These are phyloP conservation scores for Patellifolia procumbens DNA, from an alignment of 179 eudicot species.

Conservation along the genomic window DNA sequence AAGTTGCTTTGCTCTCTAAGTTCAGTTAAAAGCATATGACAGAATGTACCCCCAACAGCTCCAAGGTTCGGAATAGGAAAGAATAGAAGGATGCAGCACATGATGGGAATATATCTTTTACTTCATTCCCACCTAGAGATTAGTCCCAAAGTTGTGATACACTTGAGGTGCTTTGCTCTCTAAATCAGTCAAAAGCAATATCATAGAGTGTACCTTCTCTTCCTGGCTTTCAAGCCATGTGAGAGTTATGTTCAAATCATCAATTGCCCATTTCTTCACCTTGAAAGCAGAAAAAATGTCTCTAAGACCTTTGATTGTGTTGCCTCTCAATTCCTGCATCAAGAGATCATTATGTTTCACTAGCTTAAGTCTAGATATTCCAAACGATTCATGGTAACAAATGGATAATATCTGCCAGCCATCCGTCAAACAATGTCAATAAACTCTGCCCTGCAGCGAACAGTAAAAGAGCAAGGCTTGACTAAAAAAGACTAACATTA, in stretches of 20 bases:
- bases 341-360: background rate
- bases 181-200: background rate
- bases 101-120: too few species aligned
- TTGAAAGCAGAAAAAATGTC: conserved; percentile 54
- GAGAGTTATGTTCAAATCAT: conserved; percentile 68
- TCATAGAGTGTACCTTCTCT: conserved; percentile 60
- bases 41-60: too few species aligned
- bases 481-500: conserved; percentile 46
- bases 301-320: conserved; percentile 34
- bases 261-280: conserved; percentile 80
- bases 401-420: conserved; percentile 10
- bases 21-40: too few species aligned
- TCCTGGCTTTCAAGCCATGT: conserved; percentile 85
- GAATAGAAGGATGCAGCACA: too few species aligned
- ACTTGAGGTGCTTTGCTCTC: background rate
- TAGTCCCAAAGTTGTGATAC: background rate
- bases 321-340: conserved; percentile 33
- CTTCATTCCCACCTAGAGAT: background rate
- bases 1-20: too few species aligned
- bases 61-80: too few species aligned
- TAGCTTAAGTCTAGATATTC: conserved; percentile 16
- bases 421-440: background rate
- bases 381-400: background rate
- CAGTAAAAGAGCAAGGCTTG: background rate
- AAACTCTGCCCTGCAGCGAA: conserved; percentile 2